Conservation (phyloP, 345 rosid species). For the Eucalyptus lansdowneana region DNA sequence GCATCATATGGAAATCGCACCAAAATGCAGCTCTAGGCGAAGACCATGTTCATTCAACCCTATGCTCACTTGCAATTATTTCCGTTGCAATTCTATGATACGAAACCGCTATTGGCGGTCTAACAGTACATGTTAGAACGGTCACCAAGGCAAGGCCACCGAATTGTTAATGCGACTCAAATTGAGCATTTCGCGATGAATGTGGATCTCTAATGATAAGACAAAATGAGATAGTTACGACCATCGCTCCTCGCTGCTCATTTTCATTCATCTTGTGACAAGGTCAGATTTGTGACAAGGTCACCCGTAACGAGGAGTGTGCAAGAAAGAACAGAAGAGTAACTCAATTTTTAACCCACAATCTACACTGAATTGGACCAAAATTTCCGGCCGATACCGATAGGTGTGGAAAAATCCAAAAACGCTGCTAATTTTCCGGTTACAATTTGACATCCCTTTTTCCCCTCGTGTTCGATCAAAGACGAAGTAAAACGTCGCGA, state of each 20-base stretch:
- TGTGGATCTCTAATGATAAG: not conserved
- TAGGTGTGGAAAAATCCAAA: not conserved
- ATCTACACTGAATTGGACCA: not conserved
- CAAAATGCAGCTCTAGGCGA: not conserved
- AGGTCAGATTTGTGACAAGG: not conserved
- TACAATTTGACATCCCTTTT: not conserved
- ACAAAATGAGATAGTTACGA: not conserved
- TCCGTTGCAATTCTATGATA: not conserved
- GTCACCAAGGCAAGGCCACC: not conserved
- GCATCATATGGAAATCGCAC: not conserved
- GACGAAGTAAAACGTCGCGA: not conserved
- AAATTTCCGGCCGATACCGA: not conserved
- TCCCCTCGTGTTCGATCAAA: not conserved
- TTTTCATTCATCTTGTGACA: no score
- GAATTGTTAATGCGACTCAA: not conserved
- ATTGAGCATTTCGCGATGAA: not conserved
- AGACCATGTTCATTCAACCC: not conserved
- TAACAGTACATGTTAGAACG: not conserved
- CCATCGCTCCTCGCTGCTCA: not conserved
- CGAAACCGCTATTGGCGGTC: not conserved
- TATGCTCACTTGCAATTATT: not conserved
- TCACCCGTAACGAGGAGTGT: not conserved
- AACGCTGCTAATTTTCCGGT: not conserved
- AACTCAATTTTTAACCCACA: not conserved
- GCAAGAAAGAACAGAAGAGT: not conserved